A percentile compares a stretch with the other conserved stretches of the same genome.
Conservation (phyloP, 202 grass and related monocot genomes). For the Schoenoplectus triqueter region DNA sequence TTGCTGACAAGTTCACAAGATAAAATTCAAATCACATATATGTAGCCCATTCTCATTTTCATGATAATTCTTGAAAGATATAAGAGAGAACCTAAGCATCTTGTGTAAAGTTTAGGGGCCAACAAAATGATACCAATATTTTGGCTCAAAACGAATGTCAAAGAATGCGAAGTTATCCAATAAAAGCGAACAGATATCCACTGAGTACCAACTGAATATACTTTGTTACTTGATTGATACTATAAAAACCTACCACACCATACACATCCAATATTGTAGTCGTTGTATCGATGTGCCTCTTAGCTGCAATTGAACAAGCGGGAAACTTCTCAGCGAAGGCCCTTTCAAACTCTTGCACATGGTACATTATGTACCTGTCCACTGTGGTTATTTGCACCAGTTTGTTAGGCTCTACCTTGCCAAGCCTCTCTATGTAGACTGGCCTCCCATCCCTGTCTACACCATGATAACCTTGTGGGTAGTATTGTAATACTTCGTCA, state of each 20-base stretch:
- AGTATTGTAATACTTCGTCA: constrained; percentile 75
- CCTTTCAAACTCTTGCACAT: constrained; percentile 92
- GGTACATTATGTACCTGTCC: constrained; percentile 90
- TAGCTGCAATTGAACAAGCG: constrained; percentile 77
- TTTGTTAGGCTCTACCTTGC: constrained; percentile 87
- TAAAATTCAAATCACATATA: not conserved
- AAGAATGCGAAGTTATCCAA: not conserved
- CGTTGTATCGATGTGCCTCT: constrained; percentile 85
- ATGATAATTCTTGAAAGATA: constrained; percentile 1
- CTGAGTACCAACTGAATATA: not conserved
- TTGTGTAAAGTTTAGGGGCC: not conserved
- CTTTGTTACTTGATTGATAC: not conserved
- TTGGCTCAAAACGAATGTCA: not conserved
- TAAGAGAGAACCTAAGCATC: not conserved
- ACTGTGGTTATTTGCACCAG: constrained; percentile 84
- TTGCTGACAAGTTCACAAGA: constrained; percentile 5
- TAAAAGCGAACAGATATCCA: not conserved
- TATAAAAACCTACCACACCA: constrained; percentile 75
- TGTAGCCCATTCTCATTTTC: not conserved
- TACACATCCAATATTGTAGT: constrained; percentile 97
- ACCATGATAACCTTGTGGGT: constrained; percentile 96
- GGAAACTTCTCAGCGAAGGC: constrained; percentile 88
- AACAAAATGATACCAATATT: not conserved
- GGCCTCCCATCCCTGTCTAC: constrained; percentile 93
- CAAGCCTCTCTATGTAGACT: constrained; percentile 91